Conservation (phyloP, 2,329 filamentous ascomycete genomes). For the Trichoderma sp. region DNA sequence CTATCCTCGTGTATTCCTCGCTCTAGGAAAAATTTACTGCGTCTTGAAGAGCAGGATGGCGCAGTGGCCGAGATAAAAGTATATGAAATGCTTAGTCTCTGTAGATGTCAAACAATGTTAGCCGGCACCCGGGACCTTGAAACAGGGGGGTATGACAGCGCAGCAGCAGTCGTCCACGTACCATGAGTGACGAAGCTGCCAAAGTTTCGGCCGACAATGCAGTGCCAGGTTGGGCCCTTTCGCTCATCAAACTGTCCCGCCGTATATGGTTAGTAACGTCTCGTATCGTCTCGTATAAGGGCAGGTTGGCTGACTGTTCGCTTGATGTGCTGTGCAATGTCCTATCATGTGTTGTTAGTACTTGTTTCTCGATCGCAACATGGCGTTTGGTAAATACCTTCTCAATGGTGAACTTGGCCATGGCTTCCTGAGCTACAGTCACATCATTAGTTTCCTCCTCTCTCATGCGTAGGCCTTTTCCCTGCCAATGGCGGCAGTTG, state of each 20-base stretch:
- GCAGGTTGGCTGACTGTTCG: constrained; percentile 63
- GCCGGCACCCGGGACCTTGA: not conserved
- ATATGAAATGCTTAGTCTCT: constrained; percentile 99
- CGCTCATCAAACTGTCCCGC: constrained; percentile 80
- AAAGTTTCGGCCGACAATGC: constrained; percentile 97
- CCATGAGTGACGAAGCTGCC: constrained; percentile 98
- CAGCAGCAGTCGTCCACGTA: constrained; percentile 44
- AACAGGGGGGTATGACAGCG: not conserved
- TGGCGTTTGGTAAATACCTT: constrained; percentile 42
- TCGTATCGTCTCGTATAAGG: not conserved
- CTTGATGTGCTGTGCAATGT: constrained; percentile 95
- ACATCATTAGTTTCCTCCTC: constrained; percentile 28
- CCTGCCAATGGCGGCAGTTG: not conserved
- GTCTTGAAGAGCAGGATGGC: constrained; percentile 99
- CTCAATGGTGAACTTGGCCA: constrained; percentile 62
- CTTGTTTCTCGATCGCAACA: not conserved
- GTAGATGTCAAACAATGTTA: constrained; percentile 23
- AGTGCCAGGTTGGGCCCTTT: constrained; percentile 98
- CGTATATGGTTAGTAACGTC: constrained; percentile 9
- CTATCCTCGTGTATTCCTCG: not conserved
- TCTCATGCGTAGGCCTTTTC: constrained; percentile 1
- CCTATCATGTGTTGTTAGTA: constrained; percentile 52
- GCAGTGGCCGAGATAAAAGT: constrained; percentile 98
- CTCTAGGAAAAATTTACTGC: constrained; percentile 56
- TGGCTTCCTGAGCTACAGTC: constrained; percentile 57